phyloP scores from a whole-genome alignment of 2,329 filamentous ascomycete species.

The Pezicula radicicola region DNA sequence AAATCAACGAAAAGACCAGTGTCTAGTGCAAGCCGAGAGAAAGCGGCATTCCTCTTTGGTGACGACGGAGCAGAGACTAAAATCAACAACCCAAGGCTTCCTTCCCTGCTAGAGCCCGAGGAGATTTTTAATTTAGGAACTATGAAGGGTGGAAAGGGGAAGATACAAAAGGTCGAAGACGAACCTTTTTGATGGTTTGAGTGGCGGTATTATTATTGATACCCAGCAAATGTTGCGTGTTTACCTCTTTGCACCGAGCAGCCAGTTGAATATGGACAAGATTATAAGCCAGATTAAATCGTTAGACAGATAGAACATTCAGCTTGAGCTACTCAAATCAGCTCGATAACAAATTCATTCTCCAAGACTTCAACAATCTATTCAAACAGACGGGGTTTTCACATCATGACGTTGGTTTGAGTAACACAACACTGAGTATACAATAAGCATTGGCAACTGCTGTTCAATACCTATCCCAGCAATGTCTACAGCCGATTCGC shows the following conservation, averaged over 20 bases:
- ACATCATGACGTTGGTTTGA: too few species aligned
- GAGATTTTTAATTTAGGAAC: slow-evolving; percentile 25
- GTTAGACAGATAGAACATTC: too few species aligned
- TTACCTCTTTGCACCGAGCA: too few species aligned
- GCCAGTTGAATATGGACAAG: too few species aligned
- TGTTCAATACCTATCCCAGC: not conserved
- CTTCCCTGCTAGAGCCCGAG: slow-evolving; percentile 16
- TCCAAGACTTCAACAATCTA: too few species aligned
- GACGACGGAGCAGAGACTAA: slow-evolving; percentile 22
- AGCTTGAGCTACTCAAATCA: too few species aligned
- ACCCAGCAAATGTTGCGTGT: not conserved
- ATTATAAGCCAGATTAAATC: too few species aligned
- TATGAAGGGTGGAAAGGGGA: slow-evolving; percentile 19
- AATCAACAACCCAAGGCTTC: slow-evolving; percentile 9
- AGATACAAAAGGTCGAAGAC: not conserved
- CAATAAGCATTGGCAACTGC: not conserved
- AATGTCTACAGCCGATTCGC: slow-evolving; percentile 4
- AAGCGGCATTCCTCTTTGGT: slow-evolving; percentile 31
- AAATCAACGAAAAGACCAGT: slow-evolving; percentile 21
- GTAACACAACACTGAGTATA: not conserved
- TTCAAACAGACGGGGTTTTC: too few species aligned
- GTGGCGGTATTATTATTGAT: not conserved
- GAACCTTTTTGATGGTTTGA: not conserved
- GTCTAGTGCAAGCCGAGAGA: slow-evolving; percentile 24
- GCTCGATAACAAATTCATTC: too few species aligned